These are phyloP conservation scores for Penicillium roqueforti DNA, from an alignment of 495 filamentous ascomycete genomes.

Conservation along the genomic window DNA sequence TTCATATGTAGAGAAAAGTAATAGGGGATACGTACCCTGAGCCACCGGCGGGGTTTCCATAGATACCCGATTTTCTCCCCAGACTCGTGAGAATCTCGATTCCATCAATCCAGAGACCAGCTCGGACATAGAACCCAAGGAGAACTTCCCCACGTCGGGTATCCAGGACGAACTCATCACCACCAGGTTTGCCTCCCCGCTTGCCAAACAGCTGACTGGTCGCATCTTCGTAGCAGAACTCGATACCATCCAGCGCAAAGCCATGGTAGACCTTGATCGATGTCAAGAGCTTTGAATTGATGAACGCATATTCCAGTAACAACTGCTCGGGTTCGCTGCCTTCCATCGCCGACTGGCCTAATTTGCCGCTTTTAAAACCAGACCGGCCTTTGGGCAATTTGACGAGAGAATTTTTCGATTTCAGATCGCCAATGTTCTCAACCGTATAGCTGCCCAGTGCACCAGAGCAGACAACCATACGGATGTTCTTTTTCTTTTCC, in stretches of 20 bases:
- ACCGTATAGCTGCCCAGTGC: constrained; percentile 68
- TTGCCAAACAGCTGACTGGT: constrained; percentile 89
- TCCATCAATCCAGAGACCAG: constrained; percentile 82
- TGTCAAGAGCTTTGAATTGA: constrained; percentile 68
- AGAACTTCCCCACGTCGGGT: constrained; percentile 80
- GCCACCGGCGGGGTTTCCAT: constrained; percentile 77
- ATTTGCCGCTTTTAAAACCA: constrained; percentile 70
- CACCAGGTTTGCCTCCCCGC: constrained; percentile 67
- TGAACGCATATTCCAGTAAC: constrained; percentile 64
- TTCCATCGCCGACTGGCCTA: constrained; percentile 70
- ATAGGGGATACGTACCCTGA: constrained; percentile 59
- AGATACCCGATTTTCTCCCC: constrained; percentile 78
- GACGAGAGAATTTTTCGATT: constrained; percentile 64
- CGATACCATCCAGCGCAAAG: constrained; percentile 74
- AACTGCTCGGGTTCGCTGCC: constrained; percentile 70
- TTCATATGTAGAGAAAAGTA: background rate
- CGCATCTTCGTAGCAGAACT: constrained; percentile 88
- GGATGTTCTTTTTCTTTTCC: constrained; percentile 66
- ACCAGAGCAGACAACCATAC: constrained; percentile 67
- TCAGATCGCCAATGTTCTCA: constrained; percentile 63
- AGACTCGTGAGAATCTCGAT: constrained; percentile 87
- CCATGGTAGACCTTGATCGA: constrained; percentile 77
- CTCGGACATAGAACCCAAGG: constrained; percentile 79
- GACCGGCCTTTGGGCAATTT: constrained; percentile 69
- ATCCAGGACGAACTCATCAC: constrained; percentile 77